Base-by-base conservation (phyloP, 148 eudicot species). In the Fagopyrum homotropicum region DNA sequence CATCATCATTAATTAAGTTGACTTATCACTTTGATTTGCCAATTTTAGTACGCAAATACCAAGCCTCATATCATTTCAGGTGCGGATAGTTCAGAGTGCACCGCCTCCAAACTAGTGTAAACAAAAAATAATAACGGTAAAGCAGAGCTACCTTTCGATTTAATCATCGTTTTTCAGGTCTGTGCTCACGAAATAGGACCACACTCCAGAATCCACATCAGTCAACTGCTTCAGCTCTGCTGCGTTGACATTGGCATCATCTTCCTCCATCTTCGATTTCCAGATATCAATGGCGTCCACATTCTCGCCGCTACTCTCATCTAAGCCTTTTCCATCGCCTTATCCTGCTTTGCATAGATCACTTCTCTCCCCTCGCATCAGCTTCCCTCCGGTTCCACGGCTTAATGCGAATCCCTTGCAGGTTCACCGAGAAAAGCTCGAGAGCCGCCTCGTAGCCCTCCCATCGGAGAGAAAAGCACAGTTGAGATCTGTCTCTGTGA, bases 401-500 rank as follows among this genome's bases (percentile, higher is more conserved):
- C 76, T 52, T 26, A 55, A 52, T 16, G 0, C 64, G 46, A 8
- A 16, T 15, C 12, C 68, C 26, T 30, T 55, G 6, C 63, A 16
- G 12, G 4, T 40, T 57, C 29, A 43, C 4, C 40, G 9, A 14
- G 45, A 50, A 16, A 74, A 55, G 76, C 46, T 44, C 46, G 30
- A 8, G 35, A 16, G 35, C 76, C 57, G 43, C 44, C n/a, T 57
- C 64, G 66, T 35, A 2, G 76, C 30, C 43, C 40, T n/a, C 5
- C 26, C 48, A 48, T 17, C 64, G 30, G 48, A 47, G 69, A 75
- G 52, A 4, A 49, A 45, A 19, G 35, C 14, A 0, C 74, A 76
- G 61, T 52, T 48, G 49, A 77, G 86, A 52, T 74, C 82, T 19
- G 54, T 82, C 73, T 76, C 59, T 9, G 82, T 82, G 14, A 80